Conservation (phyloP, 148 eudicot genomes). For the Nepenthes gracilis region DNA sequence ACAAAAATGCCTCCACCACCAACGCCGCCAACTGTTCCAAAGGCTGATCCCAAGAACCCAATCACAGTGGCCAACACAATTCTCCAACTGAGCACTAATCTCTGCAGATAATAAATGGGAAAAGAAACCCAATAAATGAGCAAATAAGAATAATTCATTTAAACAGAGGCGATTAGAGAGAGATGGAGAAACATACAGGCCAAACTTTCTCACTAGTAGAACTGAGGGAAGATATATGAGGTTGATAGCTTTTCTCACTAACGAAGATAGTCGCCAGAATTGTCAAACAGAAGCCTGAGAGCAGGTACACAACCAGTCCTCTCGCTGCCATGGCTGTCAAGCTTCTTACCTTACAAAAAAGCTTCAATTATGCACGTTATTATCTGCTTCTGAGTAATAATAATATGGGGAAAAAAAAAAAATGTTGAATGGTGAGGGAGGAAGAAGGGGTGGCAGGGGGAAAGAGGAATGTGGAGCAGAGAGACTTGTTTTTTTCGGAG, state of each 20-base stretch:
- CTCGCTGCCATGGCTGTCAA: constrained; percentile 34
- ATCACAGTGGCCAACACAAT: constrained; percentile 61
- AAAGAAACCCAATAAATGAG: constrained; percentile 5
- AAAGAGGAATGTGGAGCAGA: too few relatives aligned
- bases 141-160: not conserved
- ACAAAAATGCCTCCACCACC: constrained; percentile 99
- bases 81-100: constrained; percentile 68
- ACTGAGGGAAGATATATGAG: constrained; percentile 10
- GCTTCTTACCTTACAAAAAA: too few relatives aligned
- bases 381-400: too few relatives aligned
- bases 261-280: constrained; percentile 38
- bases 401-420: too few relatives aligned
- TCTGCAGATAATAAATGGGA: constrained; percentile 21
- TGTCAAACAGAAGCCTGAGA: constrained; percentile 46
- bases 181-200: constrained; percentile 50
- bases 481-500: too few relatives aligned
- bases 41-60: constrained; percentile 87
- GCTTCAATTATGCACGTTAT: too few relatives aligned
- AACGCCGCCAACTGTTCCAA: constrained; percentile 94
- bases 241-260: not conserved
- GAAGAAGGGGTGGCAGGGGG: too few relatives aligned
- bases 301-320: constrained; percentile 42
- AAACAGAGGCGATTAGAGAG: not conserved
- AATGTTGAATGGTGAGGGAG: too few relatives aligned
- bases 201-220: constrained; percentile 28